Percentiles rank a stretch among this genome's conserved stretches.
Conservation (phyloP, 1,284 basidiomycete genomes). For the Ganoderma resinaceum region DNA sequence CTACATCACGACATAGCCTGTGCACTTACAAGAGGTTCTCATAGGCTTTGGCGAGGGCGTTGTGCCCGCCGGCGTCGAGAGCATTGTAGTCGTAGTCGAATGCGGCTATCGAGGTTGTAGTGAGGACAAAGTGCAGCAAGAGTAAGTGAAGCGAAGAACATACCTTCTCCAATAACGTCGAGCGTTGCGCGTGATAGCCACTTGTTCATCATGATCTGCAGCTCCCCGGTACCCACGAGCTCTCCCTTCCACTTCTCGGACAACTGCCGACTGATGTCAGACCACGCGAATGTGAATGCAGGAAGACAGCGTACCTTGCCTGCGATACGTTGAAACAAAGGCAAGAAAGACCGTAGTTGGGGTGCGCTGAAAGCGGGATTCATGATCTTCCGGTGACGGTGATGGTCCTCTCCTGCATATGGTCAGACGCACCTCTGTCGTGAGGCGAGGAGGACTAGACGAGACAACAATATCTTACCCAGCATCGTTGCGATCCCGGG, state of each 20-base stretch:
- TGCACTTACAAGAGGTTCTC: slow-evolving; percentile 42
- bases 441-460: no score
- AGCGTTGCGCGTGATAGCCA: slow-evolving; percentile 41
- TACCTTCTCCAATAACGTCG: slow-evolving; percentile 42
- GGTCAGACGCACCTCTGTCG: not conserved
- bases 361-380: slow-evolving; percentile 37
- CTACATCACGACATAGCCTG: no score
- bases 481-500: slow-evolving; percentile 27
- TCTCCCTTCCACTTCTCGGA: slow-evolving; percentile 30
- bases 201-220: slow-evolving; percentile 22
- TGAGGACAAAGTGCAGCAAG: not conserved
- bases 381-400: slow-evolving; percentile 41
- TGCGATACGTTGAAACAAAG: slow-evolving; percentile 30
- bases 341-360: slow-evolving; percentile 34
- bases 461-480: slow-evolving; percentile 19
- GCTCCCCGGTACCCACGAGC: slow-evolving; percentile 6
- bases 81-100: slow-evolving; percentile 42
- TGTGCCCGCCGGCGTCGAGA: slow-evolving; percentile 33
- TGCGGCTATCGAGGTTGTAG: slow-evolving; percentile 29
- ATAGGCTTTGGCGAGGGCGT: slow-evolving; percentile 34
- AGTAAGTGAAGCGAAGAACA: not conserved
- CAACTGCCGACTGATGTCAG: slow-evolving; percentile 19
- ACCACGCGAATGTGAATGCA: not conserved
- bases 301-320: slow-evolving; percentile 24
- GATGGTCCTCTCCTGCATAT: slow-evolving; percentile 31